These are phyloP conservation scores for Cubamyces sp. DNA, from an alignment of 768 basidiomycete species.

Conservation along the genomic window DNA sequence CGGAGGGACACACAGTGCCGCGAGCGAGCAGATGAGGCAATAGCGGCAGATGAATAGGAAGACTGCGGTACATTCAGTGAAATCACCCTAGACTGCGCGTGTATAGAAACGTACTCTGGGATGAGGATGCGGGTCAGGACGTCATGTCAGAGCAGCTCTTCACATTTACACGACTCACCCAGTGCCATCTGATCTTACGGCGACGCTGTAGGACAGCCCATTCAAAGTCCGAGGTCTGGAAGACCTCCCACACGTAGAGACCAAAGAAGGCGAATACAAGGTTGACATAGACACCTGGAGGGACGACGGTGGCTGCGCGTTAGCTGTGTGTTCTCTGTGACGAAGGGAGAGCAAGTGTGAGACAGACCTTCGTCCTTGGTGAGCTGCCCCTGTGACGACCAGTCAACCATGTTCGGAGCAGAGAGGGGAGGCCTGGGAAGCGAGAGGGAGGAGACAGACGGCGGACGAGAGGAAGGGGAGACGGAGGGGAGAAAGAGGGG, in stretches of 20 bases:
- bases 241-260: conserved; percentile 69
- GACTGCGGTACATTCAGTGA: conserved; percentile 37
- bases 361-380: conserved; percentile 31
- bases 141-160: too few relatives aligned
- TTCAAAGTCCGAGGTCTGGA: conserved; percentile 67
- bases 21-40: conserved; percentile 66
- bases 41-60: conserved; percentile 76
- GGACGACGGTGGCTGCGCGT: not conserved
- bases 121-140: too few relatives aligned
- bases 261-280: conserved; percentile 68
- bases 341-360: not conserved
- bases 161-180: conserved; percentile 48
- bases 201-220: conserved; percentile 62
- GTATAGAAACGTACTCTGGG: conserved; percentile 9
- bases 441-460: conserved; percentile 3
- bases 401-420: conserved; percentile 49
- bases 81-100: too few relatives aligned
- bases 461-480: conserved; percentile 1
- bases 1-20: conserved; percentile 56
- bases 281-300: conserved; percentile 58
- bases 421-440: conserved; percentile 8
- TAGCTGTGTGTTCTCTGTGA: not conserved
- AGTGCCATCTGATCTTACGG: conserved; percentile 68
- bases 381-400: conserved; percentile 51
- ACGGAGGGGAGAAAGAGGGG: conserved; percentile 1